These are phyloP conservation scores for Tetraselmis chui DNA, from an alignment of 139 green algal species.

Conservation along the genomic window DNA sequence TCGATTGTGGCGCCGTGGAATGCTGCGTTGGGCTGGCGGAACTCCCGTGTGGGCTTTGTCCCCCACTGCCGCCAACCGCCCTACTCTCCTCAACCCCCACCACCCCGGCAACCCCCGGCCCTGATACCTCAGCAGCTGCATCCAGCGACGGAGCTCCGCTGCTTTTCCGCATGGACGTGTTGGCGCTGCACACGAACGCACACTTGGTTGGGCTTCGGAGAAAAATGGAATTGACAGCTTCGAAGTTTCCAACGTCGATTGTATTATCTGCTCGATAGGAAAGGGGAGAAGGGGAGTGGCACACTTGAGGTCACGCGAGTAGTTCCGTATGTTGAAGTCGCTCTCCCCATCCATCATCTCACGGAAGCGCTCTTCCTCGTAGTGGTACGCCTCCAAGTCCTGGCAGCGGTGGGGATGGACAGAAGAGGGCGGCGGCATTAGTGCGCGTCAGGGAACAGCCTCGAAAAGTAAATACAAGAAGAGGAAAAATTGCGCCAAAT, in stretches of 20 bases:
- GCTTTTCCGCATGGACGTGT: not conserved
- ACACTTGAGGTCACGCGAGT: not conserved
- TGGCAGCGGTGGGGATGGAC: not conserved
- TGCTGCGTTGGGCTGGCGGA: not conserved
- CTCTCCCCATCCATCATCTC: not conserved
- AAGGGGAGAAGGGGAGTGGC: not conserved
- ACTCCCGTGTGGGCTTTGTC: not conserved
- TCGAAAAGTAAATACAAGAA: too few relatives aligned
- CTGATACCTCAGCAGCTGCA: not conserved
- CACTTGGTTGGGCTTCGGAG: not conserved
- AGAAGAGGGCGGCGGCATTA: too few relatives aligned
- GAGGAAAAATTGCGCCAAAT: too few relatives aligned
- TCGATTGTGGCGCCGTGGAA: not conserved
- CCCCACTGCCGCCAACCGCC: too few relatives aligned
- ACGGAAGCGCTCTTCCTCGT: not conserved
- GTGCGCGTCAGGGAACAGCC: too few relatives aligned
- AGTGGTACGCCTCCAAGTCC: not conserved
- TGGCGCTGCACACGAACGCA: not conserved
- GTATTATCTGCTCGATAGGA: not conserved
- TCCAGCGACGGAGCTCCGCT: too few relatives aligned
- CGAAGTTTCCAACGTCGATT: not conserved
- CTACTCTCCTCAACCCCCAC: not conserved
- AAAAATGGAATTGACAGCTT: not conserved
- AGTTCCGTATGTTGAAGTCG: not conserved
- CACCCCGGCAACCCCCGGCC: too few relatives aligned